Base-by-base conservation (phyloP, 1,284 basidiomycete species). In the Cryptococcus depauperatus region DNA sequence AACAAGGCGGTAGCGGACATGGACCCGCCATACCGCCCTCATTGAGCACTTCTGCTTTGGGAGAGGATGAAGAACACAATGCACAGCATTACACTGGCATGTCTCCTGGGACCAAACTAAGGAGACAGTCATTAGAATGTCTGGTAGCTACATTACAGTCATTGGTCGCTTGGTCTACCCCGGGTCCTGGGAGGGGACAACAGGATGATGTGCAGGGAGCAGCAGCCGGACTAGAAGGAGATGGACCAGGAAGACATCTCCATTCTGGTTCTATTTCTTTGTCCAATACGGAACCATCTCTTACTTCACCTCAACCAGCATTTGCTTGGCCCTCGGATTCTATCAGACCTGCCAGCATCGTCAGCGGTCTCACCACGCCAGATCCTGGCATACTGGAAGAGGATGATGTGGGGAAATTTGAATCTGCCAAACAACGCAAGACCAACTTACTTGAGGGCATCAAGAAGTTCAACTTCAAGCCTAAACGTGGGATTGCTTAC, bases 381-480 rank as follows among this genome's bases (percentile, higher is more conserved):
- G 87, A 91, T 44, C 62, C 81, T 6, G 61, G 52, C 19, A n/a
- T n/a, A n/a, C n/a, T n/a, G n/a, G n/a, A n/a, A n/a, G 59, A 72
- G 42, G 95, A 98, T 64, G 95, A 98, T 64, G 93, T 93, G 0
- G 83, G 77, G 29, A 81, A 81, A 63, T 97, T 99, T 58, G 95
- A 98, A 73, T 92, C 79, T 55, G 95, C 91, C 25, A 98, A 96
- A 70, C 85, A 91, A 71, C 86, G 90, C 73, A 99, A 99, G 75
- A 98, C 88, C 28, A 90, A 85, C 1, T 71, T 98, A 25, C 73
- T 95, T 37, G 95, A 98, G 64, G 96, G 93, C 25, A 87, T 99
- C 68, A 90, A 85, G 70, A 90, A 90, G 69, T 99, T 99, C 74
- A 98, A 98, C 72, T 92, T 85, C 74, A 98, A 97, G 72, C 92